Evolutionary conservation across 257 asterid species (phyloP).

Genomic region (Lavandula angustifolia): DNA sequence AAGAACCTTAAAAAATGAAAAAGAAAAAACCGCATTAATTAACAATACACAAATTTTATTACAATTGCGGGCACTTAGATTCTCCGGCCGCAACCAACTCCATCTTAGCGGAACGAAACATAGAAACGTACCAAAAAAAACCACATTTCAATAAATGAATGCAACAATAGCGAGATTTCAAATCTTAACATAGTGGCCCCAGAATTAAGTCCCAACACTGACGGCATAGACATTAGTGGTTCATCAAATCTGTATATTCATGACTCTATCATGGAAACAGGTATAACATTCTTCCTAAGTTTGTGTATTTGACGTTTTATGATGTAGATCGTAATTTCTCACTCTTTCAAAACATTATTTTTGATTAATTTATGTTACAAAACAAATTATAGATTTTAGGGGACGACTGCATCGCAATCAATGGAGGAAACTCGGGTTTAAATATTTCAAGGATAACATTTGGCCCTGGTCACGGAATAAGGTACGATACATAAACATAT

Average conservation of each 20-base stretch:
- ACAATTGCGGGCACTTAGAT: constrained; percentile 14
- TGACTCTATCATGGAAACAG: constrained; percentile 10
- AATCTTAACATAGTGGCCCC: constrained; percentile 7
- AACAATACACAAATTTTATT: too few species aligned
- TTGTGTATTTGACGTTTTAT: too few species aligned
- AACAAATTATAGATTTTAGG: neutral
- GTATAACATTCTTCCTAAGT: too few species aligned
- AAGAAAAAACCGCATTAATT: neutral
- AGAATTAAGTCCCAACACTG: constrained; percentile 19
- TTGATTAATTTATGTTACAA: too few species aligned
- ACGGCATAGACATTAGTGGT: constrained; percentile 20
- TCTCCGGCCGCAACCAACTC: constrained; percentile 3
- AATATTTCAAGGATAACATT: neutral
- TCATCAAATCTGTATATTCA: constrained; percentile 10
- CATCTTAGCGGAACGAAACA: neutral
- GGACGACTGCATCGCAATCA: constrained; percentile 2
- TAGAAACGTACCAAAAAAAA: constrained; percentile 8
- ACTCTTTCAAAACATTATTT: too few species aligned
- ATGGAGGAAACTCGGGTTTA: constrained; percentile 9
- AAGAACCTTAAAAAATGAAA: neutral
- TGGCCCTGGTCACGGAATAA: constrained; percentile 29
- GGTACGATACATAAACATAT: too few species aligned
- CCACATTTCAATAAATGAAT: constrained; percentile 7
- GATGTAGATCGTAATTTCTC: too few species aligned
- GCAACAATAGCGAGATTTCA: constrained; percentile 9